Conservation (phyloP, 345 rosid genomes). For the Eucalyptus marginata region DNA sequence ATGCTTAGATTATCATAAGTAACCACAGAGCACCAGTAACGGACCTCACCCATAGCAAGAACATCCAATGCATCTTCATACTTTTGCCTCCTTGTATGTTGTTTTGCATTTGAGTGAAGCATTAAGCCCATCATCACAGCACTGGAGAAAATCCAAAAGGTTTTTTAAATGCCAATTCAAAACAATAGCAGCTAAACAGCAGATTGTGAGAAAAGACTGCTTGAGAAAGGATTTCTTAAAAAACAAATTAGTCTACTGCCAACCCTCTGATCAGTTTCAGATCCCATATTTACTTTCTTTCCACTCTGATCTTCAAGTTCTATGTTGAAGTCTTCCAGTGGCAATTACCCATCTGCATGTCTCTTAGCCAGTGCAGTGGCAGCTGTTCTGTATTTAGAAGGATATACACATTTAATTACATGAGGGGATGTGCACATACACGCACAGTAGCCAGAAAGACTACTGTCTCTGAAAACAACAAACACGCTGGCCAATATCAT, state of each 20-base stretch:
- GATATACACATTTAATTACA: not conserved
- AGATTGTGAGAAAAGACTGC: not conserved
- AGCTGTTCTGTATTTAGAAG: slow-evolving; percentile 45
- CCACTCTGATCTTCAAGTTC: slow-evolving; percentile 88
- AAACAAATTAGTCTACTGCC: not conserved
- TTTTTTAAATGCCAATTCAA: not conserved
- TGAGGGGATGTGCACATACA: not conserved
- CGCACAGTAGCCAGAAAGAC: not conserved
- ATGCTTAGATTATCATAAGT: not conserved
- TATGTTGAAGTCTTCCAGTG: slow-evolving; percentile 52
- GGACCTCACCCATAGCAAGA: slow-evolving; percentile 86
- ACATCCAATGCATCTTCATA: slow-evolving; percentile 74
- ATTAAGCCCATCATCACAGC: slow-evolving; percentile 89
- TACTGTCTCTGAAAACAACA: not conserved
- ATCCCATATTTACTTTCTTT: slow-evolving; percentile 46
- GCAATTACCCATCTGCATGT: slow-evolving; percentile 69
- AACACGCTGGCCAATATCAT: not conserved
- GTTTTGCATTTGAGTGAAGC: slow-evolving; percentile 75
- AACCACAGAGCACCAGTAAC: not conserved
- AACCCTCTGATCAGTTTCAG: slow-evolving; percentile 80
- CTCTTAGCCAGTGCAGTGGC: slow-evolving; percentile 63
- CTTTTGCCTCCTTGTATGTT: slow-evolving; percentile 33
- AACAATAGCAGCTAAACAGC: not conserved
- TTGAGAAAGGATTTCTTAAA: not conserved
- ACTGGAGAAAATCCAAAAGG: slow-evolving; percentile 18